A percentile compares a stretch with the other conserved stretches of the same genome.
phyloP scores from a whole-genome alignment of 768 basidiomycete species.

The Lactifluus echinatus region DNA sequence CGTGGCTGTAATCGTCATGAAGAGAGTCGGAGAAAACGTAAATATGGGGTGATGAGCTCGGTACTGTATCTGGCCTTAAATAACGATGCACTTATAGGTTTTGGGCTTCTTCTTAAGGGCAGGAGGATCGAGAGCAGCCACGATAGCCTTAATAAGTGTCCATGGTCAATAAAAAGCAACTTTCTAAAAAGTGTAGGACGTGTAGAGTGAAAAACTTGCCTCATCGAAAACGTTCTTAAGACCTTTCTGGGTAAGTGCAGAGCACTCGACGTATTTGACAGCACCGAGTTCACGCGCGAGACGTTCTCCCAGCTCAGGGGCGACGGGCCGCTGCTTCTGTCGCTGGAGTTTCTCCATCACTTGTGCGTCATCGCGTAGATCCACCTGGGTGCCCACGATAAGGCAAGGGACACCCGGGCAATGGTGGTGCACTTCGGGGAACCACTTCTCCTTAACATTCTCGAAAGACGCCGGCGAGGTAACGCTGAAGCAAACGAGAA shows the following conservation, averaged over 20 bases:
- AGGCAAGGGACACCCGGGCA: constrained; percentile 99
- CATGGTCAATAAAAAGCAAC: background rate
- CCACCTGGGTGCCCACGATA: constrained; percentile 97
- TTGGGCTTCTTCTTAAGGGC: constrained; percentile 70
- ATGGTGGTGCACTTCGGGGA: constrained; percentile 99
- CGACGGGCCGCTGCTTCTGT: constrained; percentile 94
- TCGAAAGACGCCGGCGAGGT: constrained; percentile 98
- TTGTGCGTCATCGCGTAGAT: constrained; percentile 87
- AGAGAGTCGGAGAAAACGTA: constrained; percentile 14
- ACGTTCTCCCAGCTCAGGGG: constrained; percentile 80
- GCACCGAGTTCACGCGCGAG: constrained; percentile 97
- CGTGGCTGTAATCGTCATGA: constrained; percentile 16
- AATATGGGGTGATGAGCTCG: constrained; percentile 19
- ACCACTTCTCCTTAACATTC: constrained; percentile 99
- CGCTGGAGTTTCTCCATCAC: constrained; percentile 92
- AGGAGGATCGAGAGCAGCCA: constrained; percentile 96
- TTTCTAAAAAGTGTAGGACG: no score
- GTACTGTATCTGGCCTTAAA: constrained; percentile 42
- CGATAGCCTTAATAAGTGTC: constrained; percentile 66
- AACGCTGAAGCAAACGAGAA: constrained; percentile 98
- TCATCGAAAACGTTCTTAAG: constrained; percentile 99
- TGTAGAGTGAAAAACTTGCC: constrained; percentile 41
- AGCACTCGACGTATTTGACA: constrained; percentile 99
- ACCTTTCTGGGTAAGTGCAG: constrained; percentile 97
- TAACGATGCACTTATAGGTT: constrained; percentile 84